Evolutionary conservation across 345 rosid genomes (phyloP).

Genomic region (Turnera subulata): DNA sequence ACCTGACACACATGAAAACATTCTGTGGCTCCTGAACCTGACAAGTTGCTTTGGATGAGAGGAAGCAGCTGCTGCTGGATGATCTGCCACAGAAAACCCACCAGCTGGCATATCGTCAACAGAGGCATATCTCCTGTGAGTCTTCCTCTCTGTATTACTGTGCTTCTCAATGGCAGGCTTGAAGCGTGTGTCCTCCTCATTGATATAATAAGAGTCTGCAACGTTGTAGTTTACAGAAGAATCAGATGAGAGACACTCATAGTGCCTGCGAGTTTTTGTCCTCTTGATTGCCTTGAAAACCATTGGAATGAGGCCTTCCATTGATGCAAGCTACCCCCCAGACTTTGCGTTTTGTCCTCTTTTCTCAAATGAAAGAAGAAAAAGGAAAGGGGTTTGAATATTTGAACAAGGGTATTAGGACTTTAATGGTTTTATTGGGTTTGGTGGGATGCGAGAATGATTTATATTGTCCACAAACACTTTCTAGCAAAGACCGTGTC

Average conservation of each 20-base stretch:
- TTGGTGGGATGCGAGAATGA: no score
- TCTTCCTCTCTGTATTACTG: neutral
- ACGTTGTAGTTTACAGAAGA: conserved; percentile 36
- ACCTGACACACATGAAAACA: no score
- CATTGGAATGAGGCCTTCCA: conserved; percentile 88
- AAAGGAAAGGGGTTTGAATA: no score
- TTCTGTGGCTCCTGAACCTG: conserved; percentile 59
- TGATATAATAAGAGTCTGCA: conserved; percentile 19
- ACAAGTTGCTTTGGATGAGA: conserved; percentile 31
- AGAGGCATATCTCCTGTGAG: conserved; percentile 45
- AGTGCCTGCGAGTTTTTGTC: conserved; percentile 51
- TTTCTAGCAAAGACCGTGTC: no score
- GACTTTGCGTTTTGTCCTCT: no score
- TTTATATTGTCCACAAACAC: no score
- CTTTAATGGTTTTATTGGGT: no score
- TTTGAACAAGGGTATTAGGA: no score
- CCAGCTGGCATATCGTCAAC: conserved; percentile 40
- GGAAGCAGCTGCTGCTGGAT: conserved; percentile 4
- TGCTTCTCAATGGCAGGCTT: neutral
- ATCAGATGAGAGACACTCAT: conserved; percentile 64
- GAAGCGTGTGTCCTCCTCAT: neutral
- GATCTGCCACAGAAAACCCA: neutral
- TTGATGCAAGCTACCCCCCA: conserved; percentile 9
- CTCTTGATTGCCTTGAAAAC: conserved; percentile 62
- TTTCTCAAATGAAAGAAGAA: no score